A percentile compares a stretch with the other conserved stretches of the same genome.
Conservation (phyloP, 305 asterid species). For the Plantago lanceolata region DNA sequence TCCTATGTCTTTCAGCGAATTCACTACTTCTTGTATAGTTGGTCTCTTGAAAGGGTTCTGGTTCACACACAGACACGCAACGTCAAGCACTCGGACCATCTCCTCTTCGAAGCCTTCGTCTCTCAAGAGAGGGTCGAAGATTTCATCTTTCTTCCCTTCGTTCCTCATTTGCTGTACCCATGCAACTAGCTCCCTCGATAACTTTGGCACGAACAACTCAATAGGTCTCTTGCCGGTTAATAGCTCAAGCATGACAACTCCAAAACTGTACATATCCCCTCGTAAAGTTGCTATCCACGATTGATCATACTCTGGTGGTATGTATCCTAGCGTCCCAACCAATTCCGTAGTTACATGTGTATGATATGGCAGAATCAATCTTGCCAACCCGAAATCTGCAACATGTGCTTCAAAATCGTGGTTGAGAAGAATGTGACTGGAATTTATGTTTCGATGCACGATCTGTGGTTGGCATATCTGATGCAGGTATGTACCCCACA, state of each 20-base stretch:
- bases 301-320: constrained; percentile 96
- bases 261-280: constrained; percentile 93
- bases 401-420: constrained; percentile 79
- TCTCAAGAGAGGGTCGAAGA: constrained; percentile 66
- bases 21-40: constrained; percentile 64
- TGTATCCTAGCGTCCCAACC: constrained; percentile 95
- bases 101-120: constrained; percentile 75
- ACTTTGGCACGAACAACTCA: constrained; percentile 71
- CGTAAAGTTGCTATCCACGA: constrained; percentile 93
- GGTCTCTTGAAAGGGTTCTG: constrained; percentile 91
- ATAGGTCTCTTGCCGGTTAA: constrained; percentile 87
- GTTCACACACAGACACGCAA: constrained; percentile 79
- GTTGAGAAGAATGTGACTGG: constrained; percentile 91
- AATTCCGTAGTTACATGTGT: constrained; percentile 94
- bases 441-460: constrained; percentile 88
- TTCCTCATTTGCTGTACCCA: constrained; percentile 81
- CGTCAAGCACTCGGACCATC: constrained; percentile 74
- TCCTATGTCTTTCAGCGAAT: constrained; percentile 64
- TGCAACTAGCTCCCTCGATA: constrained; percentile 66
- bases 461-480: constrained; percentile 87
- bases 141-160: constrained; percentile 67
- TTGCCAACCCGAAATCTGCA: constrained; percentile 90
- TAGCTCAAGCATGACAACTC: constrained; percentile 87
- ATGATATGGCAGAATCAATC: constrained; percentile 78
- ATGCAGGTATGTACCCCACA: constrained; percentile 93